Conservation (phyloP, 148 eudicot genomes). For the Silene uniflora region DNA sequence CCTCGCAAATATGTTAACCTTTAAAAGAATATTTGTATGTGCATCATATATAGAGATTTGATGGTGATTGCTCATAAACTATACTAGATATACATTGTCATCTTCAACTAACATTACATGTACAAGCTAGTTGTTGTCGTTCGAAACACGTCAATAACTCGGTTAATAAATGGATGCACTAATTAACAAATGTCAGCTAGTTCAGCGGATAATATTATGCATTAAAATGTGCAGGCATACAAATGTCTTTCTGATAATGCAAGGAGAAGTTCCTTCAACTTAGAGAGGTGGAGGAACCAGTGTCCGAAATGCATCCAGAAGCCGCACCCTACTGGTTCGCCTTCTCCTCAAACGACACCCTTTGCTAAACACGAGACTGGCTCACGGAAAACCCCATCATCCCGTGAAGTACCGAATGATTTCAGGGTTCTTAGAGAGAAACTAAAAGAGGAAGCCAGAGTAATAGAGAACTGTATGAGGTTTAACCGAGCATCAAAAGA, state of each 20-base stretch:
- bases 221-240: constrained; percentile 52
- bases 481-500: constrained; percentile 34
- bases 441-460: constrained; percentile 48
- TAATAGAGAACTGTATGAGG: constrained; percentile 55
- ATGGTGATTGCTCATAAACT: too few species aligned
- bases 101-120: too few species aligned
- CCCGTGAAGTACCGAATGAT: constrained; percentile 14
- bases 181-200: neutral
- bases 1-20: too few species aligned
- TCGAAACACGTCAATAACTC: too few species aligned
- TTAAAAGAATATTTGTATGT: too few species aligned
- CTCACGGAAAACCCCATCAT: constrained; percentile 13
- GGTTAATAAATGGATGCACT: neutral
- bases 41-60: too few species aligned
- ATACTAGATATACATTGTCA: too few species aligned
- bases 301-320: constrained; percentile 39
- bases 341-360: constrained; percentile 8
- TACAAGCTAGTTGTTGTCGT: too few species aligned
- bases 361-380: neutral
- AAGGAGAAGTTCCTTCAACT: constrained; percentile 52
- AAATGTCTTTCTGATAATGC: constrained; percentile 48
- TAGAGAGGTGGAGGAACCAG: constrained; percentile 38
- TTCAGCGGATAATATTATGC: neutral
- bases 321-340: neutral
- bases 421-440: constrained; percentile 34